Base-by-base conservation (phyloP, 2,329 filamentous ascomycete genomes). In the Neurospora crassa region DNA sequence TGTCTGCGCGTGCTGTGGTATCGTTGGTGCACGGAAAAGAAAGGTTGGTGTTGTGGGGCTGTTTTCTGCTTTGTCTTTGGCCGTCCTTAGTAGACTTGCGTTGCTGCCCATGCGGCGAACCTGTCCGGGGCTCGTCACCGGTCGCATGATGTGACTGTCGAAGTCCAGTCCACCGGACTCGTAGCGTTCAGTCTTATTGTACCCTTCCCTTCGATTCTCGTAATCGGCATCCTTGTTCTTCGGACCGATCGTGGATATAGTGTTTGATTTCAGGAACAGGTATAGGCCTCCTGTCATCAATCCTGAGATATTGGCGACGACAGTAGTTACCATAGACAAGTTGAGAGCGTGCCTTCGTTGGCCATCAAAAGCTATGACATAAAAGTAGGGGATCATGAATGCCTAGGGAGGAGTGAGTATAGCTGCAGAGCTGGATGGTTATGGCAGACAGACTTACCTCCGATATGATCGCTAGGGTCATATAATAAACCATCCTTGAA, bases 401-500 rank as follows among this genome's bases (percentile, higher is more conserved):
- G 84, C 81, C 87, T 90, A 41, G 5, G 1, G 5, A 34, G 11
- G 29, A 24, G 71, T 75, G 59, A 74, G 73, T 18, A 29, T 7
- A 43, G 3, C 18, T 18, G 53, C 40, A n/a, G 34, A 29, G 5
- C 6, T 6, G 43, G 12, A 53, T 10, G 34, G 8, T 16, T 18
- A 40, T 34, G 20, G 16, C 4, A 8, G 29, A 81, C 86, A 8
- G 29, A 81, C 86, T 80, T 76, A 91, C 89, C 77, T 85, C 88
- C 70, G 84, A 88, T 68, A 87, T 79, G 70, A 88, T 81, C 18
- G 84, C 87, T 69, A 90, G 78, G 1, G 84, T 79, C 73, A 91
- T 81, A 77, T 90, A 92, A 78, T 90, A 92, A 12, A 91, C 87
- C 88, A 92, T 91, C 72, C 88, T 84, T 7, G 90, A 91, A 4